A percentile compares a stretch with the other conserved stretches of the same genome.
Evolutionary conservation across 2,329 filamentous ascomycete genomes (phyloP).

Genomic region (Purpureocillium lavendulum): DNA sequence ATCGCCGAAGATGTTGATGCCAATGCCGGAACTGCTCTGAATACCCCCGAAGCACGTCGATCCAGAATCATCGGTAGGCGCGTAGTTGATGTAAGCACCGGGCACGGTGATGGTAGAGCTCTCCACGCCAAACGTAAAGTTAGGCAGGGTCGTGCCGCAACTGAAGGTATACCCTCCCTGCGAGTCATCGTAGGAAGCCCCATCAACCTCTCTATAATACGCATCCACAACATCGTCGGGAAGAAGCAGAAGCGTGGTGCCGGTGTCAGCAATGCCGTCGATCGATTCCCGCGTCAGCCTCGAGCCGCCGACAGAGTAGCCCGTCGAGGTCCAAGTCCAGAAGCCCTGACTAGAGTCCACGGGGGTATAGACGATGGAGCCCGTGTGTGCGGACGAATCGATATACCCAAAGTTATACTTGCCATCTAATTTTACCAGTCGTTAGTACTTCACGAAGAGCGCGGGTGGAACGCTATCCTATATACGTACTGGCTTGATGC

Average conservation of each 20-base stretch:
- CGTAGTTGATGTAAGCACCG: conserved; percentile 43
- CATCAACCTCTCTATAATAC: conserved; percentile 38
- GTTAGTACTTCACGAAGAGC: no score
- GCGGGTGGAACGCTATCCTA: no score
- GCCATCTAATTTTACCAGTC: conserved; percentile 29
- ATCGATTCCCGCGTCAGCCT: conserved; percentile 12
- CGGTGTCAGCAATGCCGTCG: conserved; percentile 45
- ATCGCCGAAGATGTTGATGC: conserved; percentile 55
- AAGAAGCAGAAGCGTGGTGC: conserved; percentile 54
- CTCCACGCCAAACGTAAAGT: conserved; percentile 47
- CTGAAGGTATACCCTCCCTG: conserved; percentile 27
- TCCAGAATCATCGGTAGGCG: conserved; percentile 25
- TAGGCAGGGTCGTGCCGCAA: conserved; percentile 34
- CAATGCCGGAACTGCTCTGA: conserved; percentile 41
- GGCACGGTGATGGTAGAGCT: conserved; percentile 46
- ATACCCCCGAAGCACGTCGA: conserved; percentile 58
- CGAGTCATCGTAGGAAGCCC: conserved; percentile 21
- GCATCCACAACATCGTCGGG: conserved; percentile 39
- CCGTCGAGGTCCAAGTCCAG: conserved; percentile 36
- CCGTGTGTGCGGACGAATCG: conserved; percentile 53
- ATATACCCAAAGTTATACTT: conserved; percentile 69
- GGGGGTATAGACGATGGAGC: conserved; percentile 51
- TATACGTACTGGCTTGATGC: conserved; percentile 24
- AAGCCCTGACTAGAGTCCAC: conserved; percentile 57
- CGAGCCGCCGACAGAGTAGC: conserved; percentile 12